Conservation (phyloP, 2,329 filamentous ascomycete species). For the Acarospora socialis region DNA sequence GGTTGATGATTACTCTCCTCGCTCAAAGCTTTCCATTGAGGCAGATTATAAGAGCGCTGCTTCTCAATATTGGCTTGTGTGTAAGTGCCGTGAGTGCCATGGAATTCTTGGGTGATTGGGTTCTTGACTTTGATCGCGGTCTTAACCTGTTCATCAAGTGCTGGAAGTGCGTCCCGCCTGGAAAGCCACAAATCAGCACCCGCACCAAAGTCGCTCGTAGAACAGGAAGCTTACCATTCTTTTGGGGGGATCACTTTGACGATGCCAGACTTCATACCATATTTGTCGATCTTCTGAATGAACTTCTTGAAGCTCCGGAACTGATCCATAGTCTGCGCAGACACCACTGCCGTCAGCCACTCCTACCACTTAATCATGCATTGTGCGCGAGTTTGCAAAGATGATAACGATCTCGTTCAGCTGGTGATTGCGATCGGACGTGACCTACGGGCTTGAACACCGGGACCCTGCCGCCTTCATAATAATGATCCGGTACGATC, state of each 20-base stretch:
- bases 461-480: conserved; percentile 66
- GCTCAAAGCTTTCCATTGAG: conserved; percentile 87
- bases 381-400: conserved; percentile 1
- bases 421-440: not conserved
- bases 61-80: conserved; percentile 96
- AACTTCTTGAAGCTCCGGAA: conserved; percentile 89
- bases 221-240: conserved; percentile 58
- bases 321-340: conserved; percentile 62
- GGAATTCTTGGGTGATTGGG: conserved; percentile 96
- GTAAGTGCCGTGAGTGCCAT: conserved; percentile 87
- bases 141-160: conserved; percentile 75
- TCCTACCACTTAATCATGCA: not conserved
- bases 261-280: conserved; percentile 95
- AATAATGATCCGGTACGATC: conserved; percentile 75
- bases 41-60: conserved; percentile 87
- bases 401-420: not conserved
- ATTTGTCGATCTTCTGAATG: conserved; percentile 77
- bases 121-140: conserved; percentile 88
- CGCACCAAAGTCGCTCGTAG: conserved; percentile 5
- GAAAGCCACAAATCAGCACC: conserved; percentile 13
- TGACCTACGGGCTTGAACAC: conserved; percentile 71
- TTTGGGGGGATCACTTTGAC: conserved; percentile 87
- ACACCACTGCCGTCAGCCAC: not conserved
- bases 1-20: conserved; percentile 94
- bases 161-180: conserved; percentile 56